A percentile compares a stretch with the other conserved stretches of the same genome.
These are phyloP conservation scores for Chrysoporthe austroafricana DNA, from an alignment of 2,329 filamentous ascomycete genomes.

Conservation along the genomic window DNA sequence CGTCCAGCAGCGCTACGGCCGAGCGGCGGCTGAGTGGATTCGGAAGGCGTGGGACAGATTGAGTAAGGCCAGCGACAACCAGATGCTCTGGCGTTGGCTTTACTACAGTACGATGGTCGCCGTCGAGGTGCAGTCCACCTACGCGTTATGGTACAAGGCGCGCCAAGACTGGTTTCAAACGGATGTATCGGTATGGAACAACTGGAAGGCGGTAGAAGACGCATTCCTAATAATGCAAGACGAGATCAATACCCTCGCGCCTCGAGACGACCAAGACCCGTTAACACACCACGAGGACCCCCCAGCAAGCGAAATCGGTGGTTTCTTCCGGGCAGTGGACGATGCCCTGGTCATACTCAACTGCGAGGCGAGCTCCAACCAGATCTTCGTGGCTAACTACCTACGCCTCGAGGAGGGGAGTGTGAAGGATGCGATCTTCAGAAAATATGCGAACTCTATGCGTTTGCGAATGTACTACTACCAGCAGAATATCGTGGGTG, in stretches of 20 bases:
- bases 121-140: constrained; percentile 4
- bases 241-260: neutral
- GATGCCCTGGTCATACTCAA: neutral
- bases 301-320: neutral
- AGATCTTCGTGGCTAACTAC: neutral
- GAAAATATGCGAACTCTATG: neutral
- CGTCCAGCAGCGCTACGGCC: constrained; percentile 2
- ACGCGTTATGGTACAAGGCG: neutral
- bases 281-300: neutral
- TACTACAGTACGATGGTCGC: neutral
- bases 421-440: neutral
- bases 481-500: neutral
- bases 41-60: neutral
- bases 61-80: neutral
- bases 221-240: neutral
- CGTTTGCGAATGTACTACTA: neutral
- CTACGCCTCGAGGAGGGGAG: neutral
- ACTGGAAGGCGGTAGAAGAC: neutral
- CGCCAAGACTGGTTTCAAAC: neutral
- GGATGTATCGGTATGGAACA: neutral
- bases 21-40: constrained; percentile 12
- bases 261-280: neutral
- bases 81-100: constrained; percentile 21
- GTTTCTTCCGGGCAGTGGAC: neutral
- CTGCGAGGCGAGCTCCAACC: neutral